These are phyloP conservation scores for Solanum aculeatissimum DNA, from an alignment of 305 asterid genomes.

Conservation along the genomic window DNA sequence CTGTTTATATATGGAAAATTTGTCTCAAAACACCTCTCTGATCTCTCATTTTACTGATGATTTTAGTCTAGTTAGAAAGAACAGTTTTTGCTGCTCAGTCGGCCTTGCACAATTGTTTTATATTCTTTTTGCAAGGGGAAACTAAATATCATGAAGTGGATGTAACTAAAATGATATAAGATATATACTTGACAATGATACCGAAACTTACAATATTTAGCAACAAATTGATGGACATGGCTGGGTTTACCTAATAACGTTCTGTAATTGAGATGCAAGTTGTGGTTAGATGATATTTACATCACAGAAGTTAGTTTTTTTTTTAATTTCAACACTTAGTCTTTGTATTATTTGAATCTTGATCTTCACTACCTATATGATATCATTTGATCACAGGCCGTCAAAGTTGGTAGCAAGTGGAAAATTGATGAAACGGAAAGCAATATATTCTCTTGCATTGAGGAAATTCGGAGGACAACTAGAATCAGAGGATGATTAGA, in stretches of 20 bases:
- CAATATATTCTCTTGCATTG: conserved; percentile 54
- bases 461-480: conserved; percentile 48
- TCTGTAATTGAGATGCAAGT: neutral
- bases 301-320: neutral
- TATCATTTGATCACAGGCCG: conserved; percentile 40
- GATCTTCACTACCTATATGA: neutral
- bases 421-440: conserved; percentile 56
- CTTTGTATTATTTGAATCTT: neutral
- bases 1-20: neutral
- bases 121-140: neutral
- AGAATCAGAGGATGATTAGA: conserved; percentile 18
- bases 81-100: neutral
- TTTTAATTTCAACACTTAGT: neutral
- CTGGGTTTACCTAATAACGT: conserved; percentile 5
- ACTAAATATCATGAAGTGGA: neutral
- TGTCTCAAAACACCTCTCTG: neutral
- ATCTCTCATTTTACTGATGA: neutral
- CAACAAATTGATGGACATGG: conserved; percentile 25
- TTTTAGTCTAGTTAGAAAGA: neutral
- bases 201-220: neutral
- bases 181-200: neutral
- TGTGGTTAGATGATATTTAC: neutral
- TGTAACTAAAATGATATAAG: neutral
- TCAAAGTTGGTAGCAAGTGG: conserved; percentile 68
- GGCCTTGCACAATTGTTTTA: neutral